A percentile compares a stretch with the other conserved stretches of the same genome.
Evolutionary conservation across 2,329 filamentous ascomycete genomes (phyloP).

Genomic region (Aspergillus pseudotamarii): DNA sequence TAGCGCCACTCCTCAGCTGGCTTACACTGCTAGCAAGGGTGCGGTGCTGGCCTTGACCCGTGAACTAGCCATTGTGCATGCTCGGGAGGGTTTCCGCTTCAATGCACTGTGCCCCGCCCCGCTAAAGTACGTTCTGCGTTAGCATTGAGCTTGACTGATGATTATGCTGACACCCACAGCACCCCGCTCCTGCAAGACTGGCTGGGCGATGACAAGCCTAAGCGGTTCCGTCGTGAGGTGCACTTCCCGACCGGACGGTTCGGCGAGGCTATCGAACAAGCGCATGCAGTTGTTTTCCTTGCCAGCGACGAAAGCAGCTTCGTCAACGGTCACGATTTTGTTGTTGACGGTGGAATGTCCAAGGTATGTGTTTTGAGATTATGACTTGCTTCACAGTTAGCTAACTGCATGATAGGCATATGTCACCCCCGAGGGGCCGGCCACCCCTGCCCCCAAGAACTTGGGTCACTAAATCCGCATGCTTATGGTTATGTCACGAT

Average conservation of each 20-base stretch:
- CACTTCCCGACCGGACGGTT: constrained; percentile 89
- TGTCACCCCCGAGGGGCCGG: constrained; percentile 64
- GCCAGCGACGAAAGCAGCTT: constrained; percentile 88
- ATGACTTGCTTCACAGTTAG: neutral
- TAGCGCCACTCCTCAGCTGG: constrained; percentile 83
- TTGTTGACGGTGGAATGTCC: constrained; percentile 94
- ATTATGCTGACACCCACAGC: constrained; percentile 38
- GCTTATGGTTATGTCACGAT: neutral
- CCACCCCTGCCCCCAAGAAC: constrained; percentile 57
- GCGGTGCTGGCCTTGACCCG: constrained; percentile 87
- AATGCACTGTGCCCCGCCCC: constrained; percentile 89
- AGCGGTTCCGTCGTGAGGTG: constrained; percentile 79
- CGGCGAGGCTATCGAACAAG: constrained; percentile 89
- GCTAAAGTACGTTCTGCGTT: constrained; percentile 63
- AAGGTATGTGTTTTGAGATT: constrained; percentile 43
- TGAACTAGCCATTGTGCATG: constrained; percentile 89
- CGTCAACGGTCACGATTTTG: constrained; percentile 88
- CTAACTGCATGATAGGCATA: constrained; percentile 59
- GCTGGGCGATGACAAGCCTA: constrained; percentile 82
- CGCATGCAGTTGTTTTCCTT: constrained; percentile 83
- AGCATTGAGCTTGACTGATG: neutral
- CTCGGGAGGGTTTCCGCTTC: constrained; percentile 85
- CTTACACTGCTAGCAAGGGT: constrained; percentile 93
- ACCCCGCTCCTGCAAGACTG: constrained; percentile 90
- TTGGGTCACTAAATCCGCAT: constrained; percentile 29